A percentile compares a stretch with the other conserved stretches of the same genome.
These are phyloP conservation scores for Porodaedalea pini DNA, from an alignment of 1,284 basidiomycete species.

Conservation along the genomic window DNA sequence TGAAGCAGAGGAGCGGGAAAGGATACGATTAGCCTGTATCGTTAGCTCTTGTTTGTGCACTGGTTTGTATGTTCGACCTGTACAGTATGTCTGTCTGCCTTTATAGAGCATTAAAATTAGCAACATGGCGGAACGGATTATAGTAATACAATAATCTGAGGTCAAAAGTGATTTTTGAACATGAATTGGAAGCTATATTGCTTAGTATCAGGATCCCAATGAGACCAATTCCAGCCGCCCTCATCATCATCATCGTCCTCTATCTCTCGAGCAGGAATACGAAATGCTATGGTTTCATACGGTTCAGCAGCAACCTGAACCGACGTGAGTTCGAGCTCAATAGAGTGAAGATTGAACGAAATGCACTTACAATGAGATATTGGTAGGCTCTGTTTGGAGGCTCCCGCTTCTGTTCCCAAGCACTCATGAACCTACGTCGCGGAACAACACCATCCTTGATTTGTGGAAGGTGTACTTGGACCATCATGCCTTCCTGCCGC, in stretches of 20 bases:
- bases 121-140: neutral
- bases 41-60: neutral
- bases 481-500: constrained; percentile 90
- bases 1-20: constrained; percentile 85
- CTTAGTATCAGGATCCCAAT: constrained; percentile 96
- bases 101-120: neutral
- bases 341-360: constrained; percentile 12
- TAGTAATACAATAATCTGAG: neutral
- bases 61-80: neutral
- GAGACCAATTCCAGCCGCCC: constrained; percentile 92
- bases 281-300: constrained; percentile 98
- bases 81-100: neutral
- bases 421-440: constrained; percentile 92
- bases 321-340: constrained; percentile 13
- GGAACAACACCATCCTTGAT: constrained; percentile 86
- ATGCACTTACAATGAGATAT: constrained; percentile 83
- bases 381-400: constrained; percentile 94
- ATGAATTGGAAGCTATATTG: constrained; percentile 95
- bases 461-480: constrained; percentile 94
- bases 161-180: constrained; percentile 69
- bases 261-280: constrained; percentile 96
- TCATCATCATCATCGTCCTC: constrained; percentile 90
- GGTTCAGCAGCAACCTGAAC: constrained; percentile 93
- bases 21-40: constrained; percentile 67
- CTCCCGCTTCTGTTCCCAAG: constrained; percentile 97